Evolutionary conservation across 2,329 filamentous ascomycete genomes (phyloP).

Genomic region (Apiospora arundinis): DNA sequence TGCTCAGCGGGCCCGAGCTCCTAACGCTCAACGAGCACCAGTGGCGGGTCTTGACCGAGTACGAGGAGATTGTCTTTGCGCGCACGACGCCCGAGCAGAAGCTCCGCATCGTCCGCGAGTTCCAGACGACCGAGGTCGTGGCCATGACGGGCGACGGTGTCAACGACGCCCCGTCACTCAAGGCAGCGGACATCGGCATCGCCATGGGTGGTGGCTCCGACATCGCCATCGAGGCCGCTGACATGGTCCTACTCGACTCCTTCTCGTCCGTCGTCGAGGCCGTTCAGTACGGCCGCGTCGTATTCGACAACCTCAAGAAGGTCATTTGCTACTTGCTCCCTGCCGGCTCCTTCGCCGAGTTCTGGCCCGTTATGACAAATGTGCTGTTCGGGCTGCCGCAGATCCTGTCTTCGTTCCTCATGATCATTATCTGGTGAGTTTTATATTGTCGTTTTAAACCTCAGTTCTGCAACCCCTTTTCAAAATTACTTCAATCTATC

Average conservation of each 20-base stretch:
- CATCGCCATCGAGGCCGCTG: constrained; percentile 80
- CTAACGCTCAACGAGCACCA: constrained; percentile 69
- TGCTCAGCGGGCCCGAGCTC: constrained; percentile 71
- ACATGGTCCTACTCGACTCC: constrained; percentile 80
- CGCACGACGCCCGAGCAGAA: constrained; percentile 82
- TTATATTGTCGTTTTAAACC: too few relatives aligned
- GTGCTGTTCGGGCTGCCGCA: constrained; percentile 76
- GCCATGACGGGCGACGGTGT: constrained; percentile 89
- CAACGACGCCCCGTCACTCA: constrained; percentile 83
- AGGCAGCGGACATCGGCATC: constrained; percentile 82
- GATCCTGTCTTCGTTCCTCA: constrained; percentile 75
- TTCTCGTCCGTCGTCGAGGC: constrained; percentile 77
- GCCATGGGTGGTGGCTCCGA: constrained; percentile 82
- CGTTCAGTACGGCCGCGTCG: constrained; percentile 73
- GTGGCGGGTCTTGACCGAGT: constrained; percentile 69
- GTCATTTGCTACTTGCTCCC: constrained; percentile 76
- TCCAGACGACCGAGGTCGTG: constrained; percentile 70
- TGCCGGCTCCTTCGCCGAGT: constrained; percentile 76
- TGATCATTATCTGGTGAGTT: constrained; percentile 67
- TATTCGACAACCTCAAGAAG: constrained; percentile 84
- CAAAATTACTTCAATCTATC: too few relatives aligned
- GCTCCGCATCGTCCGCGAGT: constrained; percentile 77
- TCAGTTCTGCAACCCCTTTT: too few relatives aligned
- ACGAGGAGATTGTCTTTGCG: constrained; percentile 78
- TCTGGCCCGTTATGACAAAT: constrained; percentile 78